These are phyloP conservation scores for Phellopilus nigrolimitatus DNA, from an alignment of 1,284 basidiomycete species.

Conservation along the genomic window DNA sequence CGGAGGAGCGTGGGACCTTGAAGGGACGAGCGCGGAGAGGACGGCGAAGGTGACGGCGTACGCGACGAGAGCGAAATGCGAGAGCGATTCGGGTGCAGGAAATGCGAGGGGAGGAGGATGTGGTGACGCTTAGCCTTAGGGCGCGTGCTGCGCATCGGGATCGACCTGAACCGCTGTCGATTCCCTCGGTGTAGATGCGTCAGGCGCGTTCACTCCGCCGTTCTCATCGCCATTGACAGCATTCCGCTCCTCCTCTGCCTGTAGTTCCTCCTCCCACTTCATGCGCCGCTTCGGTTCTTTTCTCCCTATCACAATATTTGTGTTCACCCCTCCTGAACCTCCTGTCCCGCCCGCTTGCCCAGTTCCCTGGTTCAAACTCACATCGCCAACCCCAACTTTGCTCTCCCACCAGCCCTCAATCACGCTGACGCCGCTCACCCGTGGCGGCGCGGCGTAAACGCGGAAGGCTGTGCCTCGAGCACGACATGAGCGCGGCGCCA, in stretches of 20 bases:
- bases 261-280: conserved; percentile 21
- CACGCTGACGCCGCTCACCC: conserved; percentile 42
- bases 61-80: conserved; percentile 3
- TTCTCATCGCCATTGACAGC: conserved; percentile 23
- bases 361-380: conserved; percentile 27
- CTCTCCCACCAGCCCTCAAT: conserved; percentile 74
- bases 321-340: no score
- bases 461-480: conserved; percentile 88
- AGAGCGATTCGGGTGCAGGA: conserved; percentile 26
- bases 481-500: conserved; percentile 91
- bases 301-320: conserved; percentile 17
- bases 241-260: conserved; percentile 21
- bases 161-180: no score
- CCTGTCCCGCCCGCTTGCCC: conserved; percentile 14
- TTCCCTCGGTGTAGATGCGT: conserved; percentile 24
- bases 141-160: no score
- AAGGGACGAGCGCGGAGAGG: conserved; percentile 34
- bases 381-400: conserved; percentile 64
- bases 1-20: conserved; percentile 32
- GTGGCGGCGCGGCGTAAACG: conserved; percentile 69
- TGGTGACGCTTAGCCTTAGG: no score
- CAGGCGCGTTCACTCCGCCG: not conserved
- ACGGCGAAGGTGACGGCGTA: conserved; percentile 17
- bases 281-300: conserved; percentile 17
- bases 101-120: conserved; percentile 24